Percentiles rank a stretch among this genome's conserved stretches.
These are phyloP conservation scores for Nemania abortiva DNA, from an alignment of 2,329 filamentous ascomycete species.

Conservation along the genomic window DNA sequence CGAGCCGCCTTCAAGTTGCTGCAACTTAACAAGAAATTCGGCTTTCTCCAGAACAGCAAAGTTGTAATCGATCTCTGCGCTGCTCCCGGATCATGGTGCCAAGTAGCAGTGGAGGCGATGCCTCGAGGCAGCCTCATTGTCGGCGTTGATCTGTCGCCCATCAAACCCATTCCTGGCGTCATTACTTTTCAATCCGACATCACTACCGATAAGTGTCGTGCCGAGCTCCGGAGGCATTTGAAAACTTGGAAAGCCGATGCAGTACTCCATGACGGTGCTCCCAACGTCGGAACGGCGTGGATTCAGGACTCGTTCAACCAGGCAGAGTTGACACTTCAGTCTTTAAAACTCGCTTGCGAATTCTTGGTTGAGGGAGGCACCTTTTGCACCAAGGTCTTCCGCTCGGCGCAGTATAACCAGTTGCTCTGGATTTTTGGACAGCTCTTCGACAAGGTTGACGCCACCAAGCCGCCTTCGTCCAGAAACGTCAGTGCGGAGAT, in stretches of 20 bases:
- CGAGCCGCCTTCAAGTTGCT: constrained; percentile 55
- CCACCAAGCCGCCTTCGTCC: constrained; percentile 95
- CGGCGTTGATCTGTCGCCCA: constrained; percentile 92
- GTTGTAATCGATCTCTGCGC: constrained; percentile 97
- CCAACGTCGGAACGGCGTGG: constrained; percentile 98
- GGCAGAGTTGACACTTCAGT: constrained; percentile 89
- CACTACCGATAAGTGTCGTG: constrained; percentile 94
- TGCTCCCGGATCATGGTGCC: constrained; percentile 95
- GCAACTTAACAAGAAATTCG: constrained; percentile 99
- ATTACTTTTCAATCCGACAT: constrained; percentile 99
- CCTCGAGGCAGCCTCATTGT: constrained; percentile 89
- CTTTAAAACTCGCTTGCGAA: constrained; percentile 92
- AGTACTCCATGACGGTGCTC: constrained; percentile 95
- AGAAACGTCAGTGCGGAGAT: constrained; percentile 98
- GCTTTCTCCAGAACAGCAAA: constrained; percentile 96
- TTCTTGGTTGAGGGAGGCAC: constrained; percentile 90
- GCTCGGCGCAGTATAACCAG: constrained; percentile 94
- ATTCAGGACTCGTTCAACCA: constrained; percentile 98
- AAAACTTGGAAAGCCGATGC: constrained; percentile 98
- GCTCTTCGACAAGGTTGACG: constrained; percentile 93
- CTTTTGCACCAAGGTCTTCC: constrained; percentile 97
- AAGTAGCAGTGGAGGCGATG: constrained; percentile 96
- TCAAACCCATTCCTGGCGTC: constrained; percentile 93
- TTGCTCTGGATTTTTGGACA: constrained; percentile 98
- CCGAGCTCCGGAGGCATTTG: constrained; percentile 87